Evolutionary conservation across 2,329 filamentous ascomycete species (phyloP).

Genomic region (Zasmidium citrigriseum): DNA sequence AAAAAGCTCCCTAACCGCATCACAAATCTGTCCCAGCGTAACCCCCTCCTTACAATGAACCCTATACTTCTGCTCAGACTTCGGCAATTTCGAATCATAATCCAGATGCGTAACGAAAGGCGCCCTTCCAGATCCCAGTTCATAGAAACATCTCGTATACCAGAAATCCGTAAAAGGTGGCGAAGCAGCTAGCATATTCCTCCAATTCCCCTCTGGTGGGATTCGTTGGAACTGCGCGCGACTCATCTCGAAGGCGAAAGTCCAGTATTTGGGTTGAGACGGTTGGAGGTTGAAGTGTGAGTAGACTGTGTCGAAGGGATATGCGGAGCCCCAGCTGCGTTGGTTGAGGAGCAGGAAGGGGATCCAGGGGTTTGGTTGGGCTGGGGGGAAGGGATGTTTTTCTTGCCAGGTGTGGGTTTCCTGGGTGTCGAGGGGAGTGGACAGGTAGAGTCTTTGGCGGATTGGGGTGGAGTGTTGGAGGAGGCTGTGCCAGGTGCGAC

Average conservation of each 20-base stretch:
- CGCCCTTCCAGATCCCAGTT: slow-evolving; percentile 24
- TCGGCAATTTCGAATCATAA: slow-evolving; percentile 19
- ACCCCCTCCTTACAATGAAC: slow-evolving; percentile 11
- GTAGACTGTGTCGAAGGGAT: slow-evolving; percentile 21
- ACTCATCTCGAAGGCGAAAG: slow-evolving; percentile 23
- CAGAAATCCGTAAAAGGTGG: slow-evolving; percentile 24
- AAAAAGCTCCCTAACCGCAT: slow-evolving; percentile 32
- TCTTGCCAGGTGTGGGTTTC: slow-evolving; percentile 11
- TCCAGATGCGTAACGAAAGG: slow-evolving; percentile 28
- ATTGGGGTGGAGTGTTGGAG: slow-evolving; percentile 16
- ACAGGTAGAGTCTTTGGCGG: slow-evolving; percentile 19
- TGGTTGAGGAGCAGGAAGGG: slow-evolving; percentile 23
- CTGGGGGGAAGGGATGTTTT: slow-evolving; percentile 17
- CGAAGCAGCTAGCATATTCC: slow-evolving; percentile 19
- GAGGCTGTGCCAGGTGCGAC: slow-evolving; percentile 21
- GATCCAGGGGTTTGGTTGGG: slow-evolving; percentile 24
- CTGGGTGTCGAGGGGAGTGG: slow-evolving; percentile 11
- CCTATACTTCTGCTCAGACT: slow-evolving; percentile 20
- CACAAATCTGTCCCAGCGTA: slow-evolving; percentile 22
- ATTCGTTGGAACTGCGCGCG: slow-evolving; percentile 16
- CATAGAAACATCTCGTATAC: slow-evolving; percentile 26
- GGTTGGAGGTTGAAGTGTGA: slow-evolving; percentile 14
- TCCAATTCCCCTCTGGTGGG: slow-evolving; percentile 10
- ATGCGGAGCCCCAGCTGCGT: slow-evolving; percentile 25
- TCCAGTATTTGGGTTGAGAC: slow-evolving; percentile 19